These are phyloP conservation scores for Eucalyptus regnans DNA, from an alignment of 345 rosid species.

Conservation along the genomic window DNA sequence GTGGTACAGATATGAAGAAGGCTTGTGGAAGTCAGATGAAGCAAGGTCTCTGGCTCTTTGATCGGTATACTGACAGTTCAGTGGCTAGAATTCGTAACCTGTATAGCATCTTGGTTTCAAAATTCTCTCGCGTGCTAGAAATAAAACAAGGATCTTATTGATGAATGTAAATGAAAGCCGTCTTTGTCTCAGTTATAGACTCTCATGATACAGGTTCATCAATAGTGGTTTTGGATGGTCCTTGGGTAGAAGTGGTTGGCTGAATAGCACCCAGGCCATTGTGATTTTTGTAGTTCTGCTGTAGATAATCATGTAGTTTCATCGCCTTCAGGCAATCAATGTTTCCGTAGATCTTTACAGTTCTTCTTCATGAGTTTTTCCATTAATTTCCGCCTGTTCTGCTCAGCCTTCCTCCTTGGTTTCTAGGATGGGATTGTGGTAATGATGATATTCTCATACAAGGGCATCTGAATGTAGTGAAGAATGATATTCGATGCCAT, in stretches of 20 bases:
- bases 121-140: neutral
- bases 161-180: neutral
- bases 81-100: neutral
- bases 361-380: neutral
- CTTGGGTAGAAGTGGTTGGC: neutral
- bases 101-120: neutral
- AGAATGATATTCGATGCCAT: neutral
- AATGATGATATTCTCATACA: neutral
- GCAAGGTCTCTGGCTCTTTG: conserved; percentile 42
- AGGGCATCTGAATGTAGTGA: neutral
- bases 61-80: neutral
- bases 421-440: neutral
- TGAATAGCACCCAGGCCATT: neutral
- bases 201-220: neutral
- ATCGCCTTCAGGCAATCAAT: neutral
- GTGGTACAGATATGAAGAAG: conserved; percentile 85
- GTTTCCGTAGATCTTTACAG: neutral
- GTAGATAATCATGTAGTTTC: neutral
- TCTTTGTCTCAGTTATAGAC: neutral
- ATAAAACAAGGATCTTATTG: neutral
- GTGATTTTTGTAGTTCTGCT: neutral
- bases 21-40: conserved; percentile 74
- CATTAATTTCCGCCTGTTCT: neutral
- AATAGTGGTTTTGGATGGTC: neutral
- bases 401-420: neutral